Conservation (phyloP, 2,329 filamentous ascomycete species). For the Chaetomium strumarium region DNA sequence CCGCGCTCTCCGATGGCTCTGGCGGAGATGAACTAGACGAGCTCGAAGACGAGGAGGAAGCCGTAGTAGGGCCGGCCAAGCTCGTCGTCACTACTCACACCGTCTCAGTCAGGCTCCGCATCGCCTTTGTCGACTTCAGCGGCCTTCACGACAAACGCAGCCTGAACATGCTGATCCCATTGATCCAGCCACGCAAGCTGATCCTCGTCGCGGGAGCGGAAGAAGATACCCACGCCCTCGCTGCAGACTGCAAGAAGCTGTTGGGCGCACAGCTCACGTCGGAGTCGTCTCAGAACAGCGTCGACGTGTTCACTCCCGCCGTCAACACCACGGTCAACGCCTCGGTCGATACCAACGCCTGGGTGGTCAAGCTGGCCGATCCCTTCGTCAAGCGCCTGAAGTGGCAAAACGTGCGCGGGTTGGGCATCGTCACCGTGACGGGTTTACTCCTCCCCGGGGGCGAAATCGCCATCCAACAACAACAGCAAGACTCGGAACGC, state of each 20-base stretch:
- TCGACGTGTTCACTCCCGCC: conserved; percentile 75
- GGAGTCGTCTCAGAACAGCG: conserved; percentile 33
- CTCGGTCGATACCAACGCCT: conserved; percentile 95
- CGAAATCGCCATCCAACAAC: conserved; percentile 44
- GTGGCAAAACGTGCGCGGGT: conserved; percentile 88
- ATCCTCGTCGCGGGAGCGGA: conserved; percentile 80
- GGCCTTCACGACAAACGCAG: conserved; percentile 91
- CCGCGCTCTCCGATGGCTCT: conserved; percentile 32
- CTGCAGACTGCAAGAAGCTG: conserved; percentile 71
- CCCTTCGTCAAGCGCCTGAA: conserved; percentile 77
- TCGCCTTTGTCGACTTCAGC: conserved; percentile 86
- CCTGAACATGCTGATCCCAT: conserved; percentile 86
- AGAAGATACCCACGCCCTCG: conserved; percentile 72
- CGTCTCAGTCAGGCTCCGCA: conserved; percentile 63
- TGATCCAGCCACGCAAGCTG: conserved; percentile 89
- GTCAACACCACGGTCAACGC: conserved; percentile 75
- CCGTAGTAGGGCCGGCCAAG: conserved; percentile 64
- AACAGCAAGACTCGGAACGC: conserved; percentile 27
- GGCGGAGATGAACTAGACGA: conserved; percentile 52
- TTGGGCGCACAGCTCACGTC: conserved; percentile 38
- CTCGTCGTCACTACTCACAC: conserved; percentile 58
- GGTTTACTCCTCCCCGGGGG: conserved; percentile 47
- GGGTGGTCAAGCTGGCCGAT: conserved; percentile 87
- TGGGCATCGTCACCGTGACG: conserved; percentile 89
- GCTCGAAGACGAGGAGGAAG: conserved; percentile 51